These are phyloP conservation scores for Guyanaporus albipodus DNA, from an alignment of 768 basidiomycete species.

Conservation along the genomic window DNA sequence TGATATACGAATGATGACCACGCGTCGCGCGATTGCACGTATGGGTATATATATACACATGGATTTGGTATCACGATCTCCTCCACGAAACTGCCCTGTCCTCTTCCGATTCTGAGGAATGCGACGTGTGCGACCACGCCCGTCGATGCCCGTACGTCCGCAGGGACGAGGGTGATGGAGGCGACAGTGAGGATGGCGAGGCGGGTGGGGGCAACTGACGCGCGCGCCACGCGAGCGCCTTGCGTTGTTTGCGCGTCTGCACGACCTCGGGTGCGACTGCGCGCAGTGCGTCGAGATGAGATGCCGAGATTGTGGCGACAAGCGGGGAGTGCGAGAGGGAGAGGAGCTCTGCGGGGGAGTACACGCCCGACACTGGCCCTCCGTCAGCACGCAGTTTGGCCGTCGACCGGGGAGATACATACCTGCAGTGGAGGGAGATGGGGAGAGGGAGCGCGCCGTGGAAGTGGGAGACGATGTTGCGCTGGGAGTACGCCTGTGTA, in stretches of 20 bases:
- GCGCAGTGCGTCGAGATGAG: constrained; percentile 10
- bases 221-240: constrained; percentile 20
- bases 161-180: too few relatives aligned
- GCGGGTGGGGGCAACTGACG: neutral
- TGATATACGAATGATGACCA: too few relatives aligned
- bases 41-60: too few relatives aligned
- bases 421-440: constrained; percentile 1
- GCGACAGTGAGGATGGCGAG: too few relatives aligned
- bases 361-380: constrained; percentile 14
- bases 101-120: constrained; percentile 18
- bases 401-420: neutral
- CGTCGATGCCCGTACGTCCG: neutral
- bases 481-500: neutral
- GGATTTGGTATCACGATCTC: constrained; percentile 1
- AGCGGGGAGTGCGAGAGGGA: constrained; percentile 23
- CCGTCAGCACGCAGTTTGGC: too few relatives aligned
- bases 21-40: too few relatives aligned
- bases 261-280: constrained; percentile 26
- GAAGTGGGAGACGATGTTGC: constrained; percentile 11
- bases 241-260: constrained; percentile 25
- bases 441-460: constrained; percentile 5
- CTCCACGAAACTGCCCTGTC: constrained; percentile 17
- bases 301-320: constrained; percentile 7
- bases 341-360: constrained; percentile 26
- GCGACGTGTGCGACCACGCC: constrained; percentile 7